These are phyloP conservation scores for Lepiota brunneoincarnata DNA, from an alignment of 768 basidiomycete genomes.

Conservation along the genomic window DNA sequence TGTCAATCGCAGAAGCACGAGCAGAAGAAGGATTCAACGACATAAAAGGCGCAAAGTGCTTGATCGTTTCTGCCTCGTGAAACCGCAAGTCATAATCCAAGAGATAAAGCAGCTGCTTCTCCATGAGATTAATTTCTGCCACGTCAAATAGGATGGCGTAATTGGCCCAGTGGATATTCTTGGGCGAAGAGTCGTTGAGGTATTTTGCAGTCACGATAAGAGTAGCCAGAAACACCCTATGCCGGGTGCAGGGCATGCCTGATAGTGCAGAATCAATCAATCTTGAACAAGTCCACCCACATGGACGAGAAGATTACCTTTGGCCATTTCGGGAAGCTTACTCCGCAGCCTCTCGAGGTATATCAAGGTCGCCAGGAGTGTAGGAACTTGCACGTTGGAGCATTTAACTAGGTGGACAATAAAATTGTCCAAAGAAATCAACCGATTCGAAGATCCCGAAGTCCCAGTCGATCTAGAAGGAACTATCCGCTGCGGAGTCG, in stretches of 20 bases:
- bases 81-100: slow-evolving; percentile 94
- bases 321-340: slow-evolving; percentile 80
- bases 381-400: slow-evolving; percentile 88
- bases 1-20: slow-evolving; percentile 50
- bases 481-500: not conserved
- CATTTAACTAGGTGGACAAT: slow-evolving; percentile 76
- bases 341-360: slow-evolving; percentile 85
- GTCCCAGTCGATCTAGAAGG: not conserved
- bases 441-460: slow-evolving; percentile 6
- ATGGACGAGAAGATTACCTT: slow-evolving; percentile 52
- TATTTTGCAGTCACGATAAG: slow-evolving; percentile 97
- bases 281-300: not conserved
- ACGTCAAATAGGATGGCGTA: slow-evolving; percentile 76
- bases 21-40: slow-evolving; percentile 26
- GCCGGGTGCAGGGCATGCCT: slow-evolving; percentile 88
- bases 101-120: slow-evolving; percentile 89
- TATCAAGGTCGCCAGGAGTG: slow-evolving; percentile 85
- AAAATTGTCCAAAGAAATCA: slow-evolving; percentile 77
- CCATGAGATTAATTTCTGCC: slow-evolving; percentile 91
- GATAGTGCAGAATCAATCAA: slow-evolving; percentile 18
- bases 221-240: slow-evolving; percentile 93
- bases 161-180: slow-evolving; percentile 90
- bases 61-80: slow-evolving; percentile 76
- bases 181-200: slow-evolving; percentile 93
- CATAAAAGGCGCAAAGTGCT: slow-evolving; percentile 71